Conservation (phyloP, 164 flowering plant genomes). For the Vitis rupestris region DNA sequence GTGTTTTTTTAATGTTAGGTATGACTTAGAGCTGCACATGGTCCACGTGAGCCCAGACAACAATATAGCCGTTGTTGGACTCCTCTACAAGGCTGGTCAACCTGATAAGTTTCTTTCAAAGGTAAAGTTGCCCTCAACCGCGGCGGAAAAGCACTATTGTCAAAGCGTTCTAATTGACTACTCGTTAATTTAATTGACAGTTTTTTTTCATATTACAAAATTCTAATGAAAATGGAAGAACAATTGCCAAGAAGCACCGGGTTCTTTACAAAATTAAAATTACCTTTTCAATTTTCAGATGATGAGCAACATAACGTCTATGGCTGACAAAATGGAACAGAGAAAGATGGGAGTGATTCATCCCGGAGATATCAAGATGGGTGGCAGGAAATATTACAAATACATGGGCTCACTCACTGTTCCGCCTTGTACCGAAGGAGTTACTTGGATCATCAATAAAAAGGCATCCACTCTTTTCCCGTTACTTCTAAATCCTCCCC, state of each 20-base stretch:
- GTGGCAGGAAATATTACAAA: conserved; percentile 32
- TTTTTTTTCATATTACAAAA: too few relatives aligned
- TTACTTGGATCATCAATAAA: conserved; percentile 42
- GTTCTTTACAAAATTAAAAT: too few relatives aligned
- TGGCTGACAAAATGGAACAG: conserved; percentile 14
- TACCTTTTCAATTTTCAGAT: conserved; percentile 19
- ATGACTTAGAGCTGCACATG: conserved; percentile 57
- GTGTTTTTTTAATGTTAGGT: conserved; percentile 26
- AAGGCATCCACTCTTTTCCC: conserved; percentile 16
- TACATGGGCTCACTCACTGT: conserved; percentile 49
- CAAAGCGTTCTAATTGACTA: too few relatives aligned
- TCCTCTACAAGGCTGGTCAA: conserved; percentile 43
- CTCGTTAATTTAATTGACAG: too few relatives aligned
- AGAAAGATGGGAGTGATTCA: conserved; percentile 30
- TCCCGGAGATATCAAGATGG: conserved; percentile 35
- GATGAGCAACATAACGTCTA: conserved; percentile 10
- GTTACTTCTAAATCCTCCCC: not conserved
- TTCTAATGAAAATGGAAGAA: too few relatives aligned
- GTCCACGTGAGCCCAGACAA: conserved; percentile 41
- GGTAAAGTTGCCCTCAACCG: conserved; percentile 23
- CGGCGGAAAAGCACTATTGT: too few relatives aligned
- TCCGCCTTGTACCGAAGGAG: conserved; percentile 55
- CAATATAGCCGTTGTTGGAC: conserved; percentile 46
- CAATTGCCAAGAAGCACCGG: too few relatives aligned
- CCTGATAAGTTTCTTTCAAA: conserved; percentile 48